Base-by-base conservation (phyloP, 768 basidiomycete genomes). In the Lepiota subincarnata region DNA sequence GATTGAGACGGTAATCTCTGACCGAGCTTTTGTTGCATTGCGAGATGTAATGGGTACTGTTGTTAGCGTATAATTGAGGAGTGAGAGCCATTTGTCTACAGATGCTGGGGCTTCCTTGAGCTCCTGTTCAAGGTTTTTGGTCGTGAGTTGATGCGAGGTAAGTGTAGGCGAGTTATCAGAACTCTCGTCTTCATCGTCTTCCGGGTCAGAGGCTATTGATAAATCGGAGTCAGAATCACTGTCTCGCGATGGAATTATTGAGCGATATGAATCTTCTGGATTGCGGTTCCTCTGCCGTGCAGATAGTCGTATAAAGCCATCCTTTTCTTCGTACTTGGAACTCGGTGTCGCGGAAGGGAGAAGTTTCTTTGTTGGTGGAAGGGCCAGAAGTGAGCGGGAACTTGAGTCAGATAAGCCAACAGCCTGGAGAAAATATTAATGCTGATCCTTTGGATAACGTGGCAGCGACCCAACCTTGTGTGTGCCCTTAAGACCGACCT, bases 1-100 rank as follows among this genome's bases (percentile, higher is more conserved):
- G 26, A 92, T 72, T 2, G 90, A 80, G 13, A 87, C 60, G 2
- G 87, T 70, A 53, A 91, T 83, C 58, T 92, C 89, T 0, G 84
- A 78, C 14, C 87, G 84, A 24, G 82, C 78, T 65, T 78, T 83
- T 10, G 72, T 69, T 4, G 87, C 80, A 63, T 89, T 87, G 67
- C 86, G 89, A 1, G 87, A 84, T 1, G 72, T 68, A 6, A 76
- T 55, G 1, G 89, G 86, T 37, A 87, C 74, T 6, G 77, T 76
- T 0, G 81, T 81, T 24, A 90, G 69, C 2, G 83, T 83, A 47
- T 83, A 80, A 1, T 79, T 75, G 13, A 91, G 66, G 16, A 91
- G 70, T 3, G 76, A 69, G 14, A 89, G 65, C 91, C 91, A 93
- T 10, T 73, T 72, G 13, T 72, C 58, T 10, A 79, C 67, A 3